A percentile compares a stretch with the other conserved stretches of the same genome.
Conservation (phyloP, 2,329 filamentous ascomycete species). For the Emergomyces orientalis region DNA sequence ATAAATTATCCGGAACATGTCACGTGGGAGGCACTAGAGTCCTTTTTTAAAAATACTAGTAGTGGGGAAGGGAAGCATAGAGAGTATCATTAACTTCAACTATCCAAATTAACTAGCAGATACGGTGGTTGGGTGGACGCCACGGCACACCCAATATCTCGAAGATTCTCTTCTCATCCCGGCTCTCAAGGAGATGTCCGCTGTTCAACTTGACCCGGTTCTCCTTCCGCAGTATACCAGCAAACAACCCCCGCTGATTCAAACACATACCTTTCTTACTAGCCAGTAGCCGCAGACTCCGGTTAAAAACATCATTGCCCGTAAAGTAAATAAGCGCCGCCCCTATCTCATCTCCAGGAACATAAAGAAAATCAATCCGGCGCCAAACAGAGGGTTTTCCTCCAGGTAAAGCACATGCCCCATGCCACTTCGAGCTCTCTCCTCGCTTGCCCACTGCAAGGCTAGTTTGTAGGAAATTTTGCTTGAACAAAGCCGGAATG, state of each 20-base stretch:
- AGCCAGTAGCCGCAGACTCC: constrained; percentile 71
- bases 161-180: constrained; percentile 71
- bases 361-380: constrained; percentile 74
- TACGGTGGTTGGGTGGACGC: constrained; percentile 65
- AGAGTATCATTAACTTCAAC: no score
- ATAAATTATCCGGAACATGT: not conserved
- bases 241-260: constrained; percentile 74
- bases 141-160: constrained; percentile 73
- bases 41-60: no score
- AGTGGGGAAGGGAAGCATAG: no score
- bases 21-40: not conserved
- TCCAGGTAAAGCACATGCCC: constrained; percentile 62
- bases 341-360: constrained; percentile 69
- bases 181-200: constrained; percentile 63
- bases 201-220: constrained; percentile 53
- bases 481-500: constrained; percentile 50
- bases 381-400: constrained; percentile 52
- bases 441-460: constrained; percentile 51
- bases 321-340: constrained; percentile 92
- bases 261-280: constrained; percentile 72
- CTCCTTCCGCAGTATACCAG: constrained; percentile 54
- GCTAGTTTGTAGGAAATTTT: constrained; percentile 59
- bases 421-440: constrained; percentile 76
- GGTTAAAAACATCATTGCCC: constrained; percentile 89
- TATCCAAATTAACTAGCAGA: constrained; percentile 45